Conservation (phyloP, 2,329 filamentous ascomycete species). For the Sporothrix phasma region DNA sequence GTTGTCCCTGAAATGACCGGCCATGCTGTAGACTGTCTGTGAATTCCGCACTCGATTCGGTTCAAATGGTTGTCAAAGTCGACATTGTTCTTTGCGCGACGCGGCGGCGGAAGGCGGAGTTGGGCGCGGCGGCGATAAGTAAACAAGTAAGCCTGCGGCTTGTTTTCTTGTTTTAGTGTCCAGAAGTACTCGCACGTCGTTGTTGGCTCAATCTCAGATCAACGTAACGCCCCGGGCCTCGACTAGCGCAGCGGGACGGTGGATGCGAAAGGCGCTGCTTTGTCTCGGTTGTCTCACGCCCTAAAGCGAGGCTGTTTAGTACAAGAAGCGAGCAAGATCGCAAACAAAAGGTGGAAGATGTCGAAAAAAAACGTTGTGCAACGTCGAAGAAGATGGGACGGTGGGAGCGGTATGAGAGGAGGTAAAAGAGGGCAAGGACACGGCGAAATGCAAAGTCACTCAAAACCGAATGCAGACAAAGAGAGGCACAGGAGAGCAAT, state of each 20-base stretch:
- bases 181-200: background rate
- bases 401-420: background rate
- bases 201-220: background rate
- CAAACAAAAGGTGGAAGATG: background rate
- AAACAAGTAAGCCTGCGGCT: constrained; percentile 5
- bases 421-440: background rate
- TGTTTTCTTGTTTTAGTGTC: background rate
- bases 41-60: background rate
- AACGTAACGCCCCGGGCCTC: constrained; percentile 4
- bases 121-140: background rate
- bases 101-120: background rate
- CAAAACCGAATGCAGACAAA: background rate
- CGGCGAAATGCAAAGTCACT: background rate
- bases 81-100: constrained; percentile 10
- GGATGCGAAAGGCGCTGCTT: background rate
- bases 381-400: background rate
- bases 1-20: background rate
- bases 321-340: background rate
- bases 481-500: background rate
- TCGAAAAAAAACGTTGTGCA: background rate
- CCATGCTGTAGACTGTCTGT: constrained; percentile 10
- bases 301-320: background rate
- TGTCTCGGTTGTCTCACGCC: background rate
- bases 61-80: constrained; percentile 8
- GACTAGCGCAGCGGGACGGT: constrained; percentile 7